A percentile compares a stretch with the other conserved stretches of the same genome.
Conservation (phyloP, 768 basidiomycete species). For the Jaapia argillacea region DNA sequence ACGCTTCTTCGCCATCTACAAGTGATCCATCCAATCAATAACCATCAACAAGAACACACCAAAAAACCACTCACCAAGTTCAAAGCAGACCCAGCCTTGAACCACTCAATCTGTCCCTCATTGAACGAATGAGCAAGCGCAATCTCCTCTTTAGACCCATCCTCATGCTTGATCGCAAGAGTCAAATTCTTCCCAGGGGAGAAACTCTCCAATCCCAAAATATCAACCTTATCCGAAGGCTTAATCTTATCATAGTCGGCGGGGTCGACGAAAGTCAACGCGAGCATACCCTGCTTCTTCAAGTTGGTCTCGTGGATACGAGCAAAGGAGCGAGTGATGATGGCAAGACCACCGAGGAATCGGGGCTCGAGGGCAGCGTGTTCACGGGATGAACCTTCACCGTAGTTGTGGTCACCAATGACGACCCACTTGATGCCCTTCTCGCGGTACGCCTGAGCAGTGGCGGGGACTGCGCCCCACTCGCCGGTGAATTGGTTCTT, state of each 20-base stretch:
- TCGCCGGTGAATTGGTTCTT: constrained; percentile 86
- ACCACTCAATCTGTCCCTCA: constrained; percentile 96
- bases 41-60: background rate
- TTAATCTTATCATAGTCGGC: constrained; percentile 91
- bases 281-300: constrained; percentile 99
- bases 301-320: constrained; percentile 97
- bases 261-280: constrained; percentile 84
- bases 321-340: constrained; percentile 94
- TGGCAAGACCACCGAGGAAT: constrained; percentile 89
- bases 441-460: constrained; percentile 83
- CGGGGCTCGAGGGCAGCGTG: constrained; percentile 96
- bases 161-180: constrained; percentile 69
- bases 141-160: constrained; percentile 72
- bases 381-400: constrained; percentile 96
- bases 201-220: constrained; percentile 82
- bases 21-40: background rate
- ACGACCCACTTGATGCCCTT: constrained; percentile 94
- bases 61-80: constrained; percentile 47
- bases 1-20: background rate
- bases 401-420: constrained; percentile 92
- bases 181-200: constrained; percentile 89
- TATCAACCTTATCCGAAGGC: constrained; percentile 82
- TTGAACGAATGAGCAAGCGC: constrained; percentile 90
- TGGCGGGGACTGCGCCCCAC: constrained; percentile 77
- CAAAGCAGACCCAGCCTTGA: constrained; percentile 93